These are phyloP conservation scores for Aphanomyces astaci DNA, from an alignment of 352 stramenopile species.

Conservation along the genomic window DNA sequence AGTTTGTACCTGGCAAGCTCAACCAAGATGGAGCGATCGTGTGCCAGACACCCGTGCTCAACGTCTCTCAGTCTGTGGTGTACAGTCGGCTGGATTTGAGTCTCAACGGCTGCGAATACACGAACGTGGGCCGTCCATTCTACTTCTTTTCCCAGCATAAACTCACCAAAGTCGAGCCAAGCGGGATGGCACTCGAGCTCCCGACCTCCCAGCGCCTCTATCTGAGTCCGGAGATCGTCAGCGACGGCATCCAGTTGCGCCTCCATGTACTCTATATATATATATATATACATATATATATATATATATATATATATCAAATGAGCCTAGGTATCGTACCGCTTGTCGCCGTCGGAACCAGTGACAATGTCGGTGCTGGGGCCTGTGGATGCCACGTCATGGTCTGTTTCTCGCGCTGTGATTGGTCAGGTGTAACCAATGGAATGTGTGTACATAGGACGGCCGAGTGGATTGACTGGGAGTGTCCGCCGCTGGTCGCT, in stretches of 20 bases:
- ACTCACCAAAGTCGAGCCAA: background rate
- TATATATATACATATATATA: background rate
- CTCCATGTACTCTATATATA: background rate
- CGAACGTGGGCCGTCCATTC: background rate
- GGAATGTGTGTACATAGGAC: background rate
- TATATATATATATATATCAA: no score
- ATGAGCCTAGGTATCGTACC: conserved; percentile 7
- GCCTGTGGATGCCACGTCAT: background rate
- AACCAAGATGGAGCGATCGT: background rate
- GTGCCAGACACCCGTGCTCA: conserved; percentile 15
- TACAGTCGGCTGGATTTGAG: conserved; percentile 13
- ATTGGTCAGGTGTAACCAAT: no score
- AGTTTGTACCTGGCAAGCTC: conserved; percentile 4
- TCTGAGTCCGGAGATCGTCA: conserved; percentile 1
- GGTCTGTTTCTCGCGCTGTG: background rate
- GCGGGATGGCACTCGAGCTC: conserved; percentile 12
- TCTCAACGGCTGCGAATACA: conserved; percentile 19
- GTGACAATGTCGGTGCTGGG: background rate
- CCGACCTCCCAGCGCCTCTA: background rate
- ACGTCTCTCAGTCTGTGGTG: background rate
- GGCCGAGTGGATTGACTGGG: conserved; percentile 2
- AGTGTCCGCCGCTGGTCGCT: background rate
- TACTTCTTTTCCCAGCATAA: conserved; percentile 5
- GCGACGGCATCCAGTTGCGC: conserved; percentile 10
- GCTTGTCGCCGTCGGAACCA: background rate